Evolutionary conservation across 495 filamentous ascomycete genomes (phyloP).

Genomic region (Aspergillus carlsbadensis): DNA sequence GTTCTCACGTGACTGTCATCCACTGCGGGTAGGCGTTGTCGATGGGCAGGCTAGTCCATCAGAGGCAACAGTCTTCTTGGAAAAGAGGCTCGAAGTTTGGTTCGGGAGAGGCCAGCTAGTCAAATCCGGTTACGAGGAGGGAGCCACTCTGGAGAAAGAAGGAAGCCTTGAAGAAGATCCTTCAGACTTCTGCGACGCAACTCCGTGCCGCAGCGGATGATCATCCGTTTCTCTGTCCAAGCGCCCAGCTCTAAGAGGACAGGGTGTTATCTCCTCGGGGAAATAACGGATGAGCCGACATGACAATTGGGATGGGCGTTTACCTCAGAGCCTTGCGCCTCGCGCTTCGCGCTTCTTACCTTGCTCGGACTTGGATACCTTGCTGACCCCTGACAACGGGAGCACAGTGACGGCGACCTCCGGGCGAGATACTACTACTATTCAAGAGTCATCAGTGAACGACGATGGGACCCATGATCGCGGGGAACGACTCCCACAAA

Average conservation of each 20-base stretch:
- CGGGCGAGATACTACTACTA: too few relatives aligned
- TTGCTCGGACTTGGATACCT: too few relatives aligned
- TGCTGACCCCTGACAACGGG: not conserved
- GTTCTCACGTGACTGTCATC: conserved; percentile 22
- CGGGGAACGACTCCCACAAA: not conserved
- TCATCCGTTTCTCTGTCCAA: conserved; percentile 5
- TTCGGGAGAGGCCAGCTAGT: too few relatives aligned
- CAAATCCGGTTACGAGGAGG: too few relatives aligned
- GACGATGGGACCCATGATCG: not conserved
- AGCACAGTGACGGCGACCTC: not conserved
- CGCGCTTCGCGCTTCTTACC: too few relatives aligned
- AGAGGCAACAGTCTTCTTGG: too few relatives aligned
- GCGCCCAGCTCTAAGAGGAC: conserved; percentile 5
- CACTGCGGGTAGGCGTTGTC: conserved; percentile 21
- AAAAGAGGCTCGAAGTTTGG: too few relatives aligned
- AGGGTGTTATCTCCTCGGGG: conserved; percentile 18
- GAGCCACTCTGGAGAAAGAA: too few relatives aligned
- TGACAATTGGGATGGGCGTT: too few relatives aligned
- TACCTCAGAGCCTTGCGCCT: too few relatives aligned
- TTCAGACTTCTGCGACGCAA: not conserved
- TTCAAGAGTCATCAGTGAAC: too few relatives aligned
- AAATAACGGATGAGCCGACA: not conserved
- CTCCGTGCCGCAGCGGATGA: conserved; percentile 20
- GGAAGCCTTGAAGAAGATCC: too few relatives aligned
- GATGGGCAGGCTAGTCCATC: not conserved